Evolutionary conservation across 345 rosid genomes (phyloP).

Genomic region (Ceriops decandra): DNA sequence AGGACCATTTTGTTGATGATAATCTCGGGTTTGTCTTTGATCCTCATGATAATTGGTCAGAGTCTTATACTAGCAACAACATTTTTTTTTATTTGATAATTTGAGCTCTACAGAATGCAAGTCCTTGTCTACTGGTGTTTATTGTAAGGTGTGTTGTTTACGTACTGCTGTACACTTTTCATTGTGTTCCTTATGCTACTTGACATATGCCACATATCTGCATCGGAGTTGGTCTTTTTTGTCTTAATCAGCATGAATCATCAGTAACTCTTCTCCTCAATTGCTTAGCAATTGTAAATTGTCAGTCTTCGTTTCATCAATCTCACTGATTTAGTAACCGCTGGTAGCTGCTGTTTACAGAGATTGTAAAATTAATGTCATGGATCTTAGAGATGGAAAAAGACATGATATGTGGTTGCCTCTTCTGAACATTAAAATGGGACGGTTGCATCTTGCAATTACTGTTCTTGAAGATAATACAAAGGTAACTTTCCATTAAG

Average conservation of each 20-base stretch:
- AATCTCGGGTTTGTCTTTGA: slow-evolving; percentile 66
- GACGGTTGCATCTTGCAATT: slow-evolving; percentile 77
- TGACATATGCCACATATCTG: no score
- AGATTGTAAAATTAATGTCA: slow-evolving; percentile 54
- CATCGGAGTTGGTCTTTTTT: no score
- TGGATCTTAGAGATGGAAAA: slow-evolving; percentile 60
- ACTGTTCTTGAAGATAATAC: slow-evolving; percentile 51
- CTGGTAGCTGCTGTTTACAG: slow-evolving; percentile 33
- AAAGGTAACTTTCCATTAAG: slow-evolving; percentile 42
- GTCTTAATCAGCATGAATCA: no score
- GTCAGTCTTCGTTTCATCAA: not conserved
- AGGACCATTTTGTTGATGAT: slow-evolving; percentile 79
- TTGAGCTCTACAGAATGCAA: no score
- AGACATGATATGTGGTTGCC: slow-evolving; percentile 89
- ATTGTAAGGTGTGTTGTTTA: no score
- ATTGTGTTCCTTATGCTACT: no score
- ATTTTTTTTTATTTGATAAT: not conserved
- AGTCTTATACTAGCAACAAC: not conserved
- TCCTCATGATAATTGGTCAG: not conserved
- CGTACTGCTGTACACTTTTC: no score
- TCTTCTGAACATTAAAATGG: slow-evolving; percentile 70
- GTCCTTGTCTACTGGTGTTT: no score
- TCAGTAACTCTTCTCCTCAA: not conserved
- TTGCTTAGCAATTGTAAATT: not conserved
- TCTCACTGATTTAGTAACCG: no score